These are phyloP conservation scores for Coemansia sp. DNA, from an alignment of 192 early-diverging fungal species.

Conservation along the genomic window DNA sequence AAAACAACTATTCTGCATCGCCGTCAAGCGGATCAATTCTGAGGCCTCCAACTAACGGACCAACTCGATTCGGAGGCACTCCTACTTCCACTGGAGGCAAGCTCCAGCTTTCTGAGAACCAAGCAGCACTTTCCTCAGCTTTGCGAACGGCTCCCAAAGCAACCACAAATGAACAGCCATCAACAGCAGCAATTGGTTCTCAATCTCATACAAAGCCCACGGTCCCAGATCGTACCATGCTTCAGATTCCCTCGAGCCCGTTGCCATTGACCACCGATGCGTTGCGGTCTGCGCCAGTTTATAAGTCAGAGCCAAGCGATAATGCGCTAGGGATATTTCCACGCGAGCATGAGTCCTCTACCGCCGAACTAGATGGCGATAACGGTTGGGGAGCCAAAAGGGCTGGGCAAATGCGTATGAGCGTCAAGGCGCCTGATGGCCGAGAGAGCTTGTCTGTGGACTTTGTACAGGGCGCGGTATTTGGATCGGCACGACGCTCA, in stretches of 20 bases:
- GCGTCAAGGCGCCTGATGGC: constrained; percentile 38
- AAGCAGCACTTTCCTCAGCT: neutral
- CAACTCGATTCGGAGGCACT: constrained; percentile 6
- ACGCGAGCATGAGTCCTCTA: neutral
- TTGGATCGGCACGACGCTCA: constrained; percentile 47
- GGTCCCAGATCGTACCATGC: neutral
- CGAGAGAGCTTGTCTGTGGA: constrained; percentile 49
- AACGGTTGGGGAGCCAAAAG: neutral
- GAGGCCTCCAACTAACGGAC: neutral
- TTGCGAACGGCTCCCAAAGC: neutral
- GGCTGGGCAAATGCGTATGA: constrained; percentile 32
- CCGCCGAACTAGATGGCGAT: no score
- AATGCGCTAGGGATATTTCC: constrained; percentile 15
- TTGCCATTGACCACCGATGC: neutral
- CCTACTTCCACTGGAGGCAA: constrained; percentile 10
- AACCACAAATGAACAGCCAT: constrained; percentile 1
- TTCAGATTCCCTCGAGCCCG: constrained; percentile 4
- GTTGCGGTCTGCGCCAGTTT: constrained; percentile 10
- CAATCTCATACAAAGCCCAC: neutral
- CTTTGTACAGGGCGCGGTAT: constrained; percentile 51
- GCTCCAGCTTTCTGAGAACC: constrained; percentile 9
- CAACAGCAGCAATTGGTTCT: constrained; percentile 1
- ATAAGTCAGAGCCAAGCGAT: neutral
- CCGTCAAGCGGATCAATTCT: constrained; percentile 3
- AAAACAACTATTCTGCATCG: constrained; percentile 3